A percentile compares a stretch with the other conserved stretches of the same genome.
Evolutionary conservation across 441 rosid species (phyloP).

Genomic region (Euphorbia schlechtendalii): DNA sequence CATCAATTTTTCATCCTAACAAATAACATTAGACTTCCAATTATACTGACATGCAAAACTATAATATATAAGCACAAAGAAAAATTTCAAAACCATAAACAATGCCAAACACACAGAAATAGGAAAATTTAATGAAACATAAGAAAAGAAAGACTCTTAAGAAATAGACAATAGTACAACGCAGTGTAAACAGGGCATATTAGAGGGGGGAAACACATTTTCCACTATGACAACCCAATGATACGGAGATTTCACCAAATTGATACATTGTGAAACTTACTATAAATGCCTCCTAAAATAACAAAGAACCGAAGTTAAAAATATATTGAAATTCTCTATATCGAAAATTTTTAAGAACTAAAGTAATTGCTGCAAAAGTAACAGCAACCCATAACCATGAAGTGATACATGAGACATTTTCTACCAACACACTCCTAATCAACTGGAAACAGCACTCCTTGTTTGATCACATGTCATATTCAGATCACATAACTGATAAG

Average conservation of each 20-base stretch:
- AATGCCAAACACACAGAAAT: background rate
- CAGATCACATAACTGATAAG: background rate
- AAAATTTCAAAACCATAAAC: background rate
- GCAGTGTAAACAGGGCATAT: background rate
- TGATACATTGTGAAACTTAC: background rate
- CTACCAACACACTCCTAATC: background rate
- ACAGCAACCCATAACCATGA: background rate
- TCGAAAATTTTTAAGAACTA: background rate
- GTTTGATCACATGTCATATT: background rate
- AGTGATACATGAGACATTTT: background rate
- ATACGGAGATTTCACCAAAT: no score
- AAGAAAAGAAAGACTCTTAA: background rate
- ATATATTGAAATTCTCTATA: background rate
- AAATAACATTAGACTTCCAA: conserved; percentile 4
- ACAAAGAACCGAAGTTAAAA: background rate
- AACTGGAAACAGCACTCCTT: background rate
- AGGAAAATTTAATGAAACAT: background rate
- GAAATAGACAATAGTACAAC: background rate
- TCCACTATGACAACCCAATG: background rate
- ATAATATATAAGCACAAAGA: background rate
- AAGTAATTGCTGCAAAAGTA: background rate
- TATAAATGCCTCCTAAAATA: background rate
- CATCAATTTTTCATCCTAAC: no score
- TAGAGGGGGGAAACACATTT: background rate
- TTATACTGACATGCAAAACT: background rate